A percentile compares a stretch with the other conserved stretches of the same genome.
phyloP scores from a whole-genome alignment of 306 rosid genomes.

The Styphnolobium japonicum region DNA sequence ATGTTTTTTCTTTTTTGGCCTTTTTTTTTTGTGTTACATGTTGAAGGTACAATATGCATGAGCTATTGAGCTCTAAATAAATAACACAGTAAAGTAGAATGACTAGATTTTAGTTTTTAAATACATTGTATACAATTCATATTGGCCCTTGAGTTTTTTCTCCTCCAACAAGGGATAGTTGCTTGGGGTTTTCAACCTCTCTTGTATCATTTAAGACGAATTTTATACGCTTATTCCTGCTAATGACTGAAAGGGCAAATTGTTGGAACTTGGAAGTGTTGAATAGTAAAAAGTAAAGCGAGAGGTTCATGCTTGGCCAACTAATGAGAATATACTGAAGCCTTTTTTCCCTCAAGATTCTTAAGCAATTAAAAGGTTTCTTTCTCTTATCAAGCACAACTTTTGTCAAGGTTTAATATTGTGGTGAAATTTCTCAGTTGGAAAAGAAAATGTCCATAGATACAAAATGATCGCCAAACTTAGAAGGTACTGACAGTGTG shows the following conservation, averaged over 20 bases:
- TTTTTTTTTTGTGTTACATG: conserved; percentile 23
- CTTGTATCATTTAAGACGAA: not conserved
- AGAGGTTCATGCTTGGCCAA: not conserved
- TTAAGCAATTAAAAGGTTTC: not conserved
- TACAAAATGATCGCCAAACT: not conserved
- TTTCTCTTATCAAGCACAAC: not conserved
- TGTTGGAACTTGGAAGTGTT: not conserved
- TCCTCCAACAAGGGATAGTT: not conserved
- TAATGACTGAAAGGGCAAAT: not conserved
- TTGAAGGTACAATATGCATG: not conserved
- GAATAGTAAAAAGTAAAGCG: not conserved
- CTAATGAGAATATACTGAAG: not conserved
- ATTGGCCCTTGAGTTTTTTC: not conserved
- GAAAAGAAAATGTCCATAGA: not conserved
- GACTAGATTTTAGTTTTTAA: not conserved
- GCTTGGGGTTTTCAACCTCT: not conserved
- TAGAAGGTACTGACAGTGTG: not conserved
- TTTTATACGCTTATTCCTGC: not conserved
- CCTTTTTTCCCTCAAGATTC: not conserved
- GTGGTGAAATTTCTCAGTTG: not conserved
- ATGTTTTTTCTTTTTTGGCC: too few relatives aligned
- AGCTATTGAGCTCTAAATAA: not conserved
- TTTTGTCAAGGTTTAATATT: not conserved
- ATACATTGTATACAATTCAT: not conserved
- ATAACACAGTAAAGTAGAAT: not conserved